Base-by-base conservation (phyloP, 192 early-diverging fungal species). In the Coemansia umbellata region DNA sequence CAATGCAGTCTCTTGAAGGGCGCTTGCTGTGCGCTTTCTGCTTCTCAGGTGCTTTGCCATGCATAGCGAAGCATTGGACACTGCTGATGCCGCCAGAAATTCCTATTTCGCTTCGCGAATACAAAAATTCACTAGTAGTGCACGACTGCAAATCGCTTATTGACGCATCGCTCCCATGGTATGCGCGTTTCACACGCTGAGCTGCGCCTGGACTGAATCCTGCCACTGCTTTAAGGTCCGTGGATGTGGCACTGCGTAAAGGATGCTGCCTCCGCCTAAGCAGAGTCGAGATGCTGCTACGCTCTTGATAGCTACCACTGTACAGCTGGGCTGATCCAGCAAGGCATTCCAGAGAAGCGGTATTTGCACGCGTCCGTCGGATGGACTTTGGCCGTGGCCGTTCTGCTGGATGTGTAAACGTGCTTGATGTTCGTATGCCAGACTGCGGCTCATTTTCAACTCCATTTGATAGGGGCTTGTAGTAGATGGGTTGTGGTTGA, bases 201-300 rank as follows among this genome's bases (percentile, higher is more conserved):
- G 72, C 72, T 1, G 72, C 72, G 22, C 61, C 72, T 2, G 72
- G 65, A 35, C 72, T 75, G 36, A 75, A 75, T 4, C 72, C 72
- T 3, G 72, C 72, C 8, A 75, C 72, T 0, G 72, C 72, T 8
- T 55, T 55, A 5, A 75, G 48, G 31, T 75, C 72, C 3, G 72
- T 60, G 4, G 65, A 67, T 9, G 65, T 68, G 37, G 60, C 65
- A 21, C 66, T 52, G 26, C 65, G 72, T 43, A 75, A 30, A 2
- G 65, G 72, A 31, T 75, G 72, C 53, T 75, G 60, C 44, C 65
- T 60, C 37, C 65, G 55, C 19, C 60, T 45, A 31, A 75, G 54
- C 23, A 75, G 61, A 15, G 65, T 75, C 21, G 63, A 58, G 7
- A 64, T 53, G 48, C 57, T 37, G 27, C 37, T 47, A 26, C 55